Evolutionary conservation across 805 yeast genomes (phyloP), one percentile per base, ranked within the genome.

Genomic region (Candida arabinofermentans): DNA sequence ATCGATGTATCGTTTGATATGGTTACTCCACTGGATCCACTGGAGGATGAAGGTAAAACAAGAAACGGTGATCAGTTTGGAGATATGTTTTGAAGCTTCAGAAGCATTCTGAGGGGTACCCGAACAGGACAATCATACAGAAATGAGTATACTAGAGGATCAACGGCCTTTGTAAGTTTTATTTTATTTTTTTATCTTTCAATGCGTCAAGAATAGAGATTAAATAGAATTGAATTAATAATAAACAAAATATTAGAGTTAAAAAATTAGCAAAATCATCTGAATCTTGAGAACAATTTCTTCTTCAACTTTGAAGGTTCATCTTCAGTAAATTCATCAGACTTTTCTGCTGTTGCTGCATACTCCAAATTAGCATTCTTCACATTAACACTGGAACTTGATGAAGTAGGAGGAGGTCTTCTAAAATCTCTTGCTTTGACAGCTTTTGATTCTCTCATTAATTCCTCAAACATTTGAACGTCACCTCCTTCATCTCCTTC

Each of bases 381-480:
- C 18, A 5, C 17, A 14, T 29, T 29, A 14, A 29, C 32, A 29
- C 32, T 29, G 3, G 32, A 29, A 29, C 10, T 29, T 5, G 32
- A 29, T 16, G 32, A 29, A 10, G 12, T 14, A 14, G 37, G 21
- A 16, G 34, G 39, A 9, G 57, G 54, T 32, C 57, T 48, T 36
- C 52, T 59, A 14, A 61, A 34, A 40, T 64, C 66, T 24, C 51
- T 55, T 0, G 64, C 57, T 33, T 51, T 60, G 10, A 50, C 46
- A 37, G 53, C 51, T 33, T 53, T 55, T 14, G 68, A 57, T 21
- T 65, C 70, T 27, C 58, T 53, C 62, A 63, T 57, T 31, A 65
- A 42, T 27, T 83, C 86, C 63, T 86, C 95, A 55, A 85, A 86
- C 8, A 86, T 72, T 49, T 84, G 77, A 3, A 87, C 87, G 50